These are phyloP conservation scores for Aurifilum marmelostoma DNA, from an alignment of 2,329 filamentous ascomycete genomes.

Conservation along the genomic window DNA sequence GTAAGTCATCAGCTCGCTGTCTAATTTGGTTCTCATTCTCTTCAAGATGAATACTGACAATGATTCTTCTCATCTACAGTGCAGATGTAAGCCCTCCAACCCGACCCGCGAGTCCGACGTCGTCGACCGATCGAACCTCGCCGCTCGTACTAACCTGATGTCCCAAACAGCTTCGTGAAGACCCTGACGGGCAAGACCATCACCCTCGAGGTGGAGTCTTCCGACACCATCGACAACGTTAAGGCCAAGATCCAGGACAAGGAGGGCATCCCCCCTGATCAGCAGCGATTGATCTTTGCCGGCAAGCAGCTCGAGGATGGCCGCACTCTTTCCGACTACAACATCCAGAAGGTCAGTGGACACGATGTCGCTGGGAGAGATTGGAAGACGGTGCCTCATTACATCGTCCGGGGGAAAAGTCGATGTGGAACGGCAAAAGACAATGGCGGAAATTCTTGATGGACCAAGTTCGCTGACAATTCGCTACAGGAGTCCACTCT, in stretches of 20 bases:
- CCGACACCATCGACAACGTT: conserved; percentile 99
- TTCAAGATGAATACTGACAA: conserved; percentile 33
- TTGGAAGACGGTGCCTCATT: conserved; percentile 16
- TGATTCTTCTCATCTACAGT: conserved; percentile 54
- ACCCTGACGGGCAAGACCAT: conserved; percentile 99
- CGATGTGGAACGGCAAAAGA: background rate
- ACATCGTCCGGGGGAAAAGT: conserved; percentile 12
- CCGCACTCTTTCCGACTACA: conserved; percentile 96
- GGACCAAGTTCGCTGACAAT: conserved; percentile 23
- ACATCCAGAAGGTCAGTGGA: conserved; percentile 91
- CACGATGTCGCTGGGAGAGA: background rate
- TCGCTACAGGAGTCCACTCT: conserved; percentile 85
- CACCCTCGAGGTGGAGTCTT: conserved; percentile 99
- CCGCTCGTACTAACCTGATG: conserved; percentile 30
- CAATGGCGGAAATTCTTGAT: background rate
- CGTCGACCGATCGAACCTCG: conserved; percentile 29
- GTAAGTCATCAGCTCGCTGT: conserved; percentile 49
- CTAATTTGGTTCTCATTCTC: conserved; percentile 8
- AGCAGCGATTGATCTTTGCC: conserved; percentile 98
- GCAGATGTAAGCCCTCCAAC: conserved; percentile 76
- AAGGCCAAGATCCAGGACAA: conserved; percentile 99
- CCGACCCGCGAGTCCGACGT: conserved; percentile 29
- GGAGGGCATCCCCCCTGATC: conserved; percentile 97
- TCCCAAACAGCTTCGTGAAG: conserved; percentile 87
- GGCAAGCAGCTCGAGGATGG: conserved; percentile 99